Conservation (phyloP, 176 grass and related monocot species). For the Puya raimondii region DNA sequence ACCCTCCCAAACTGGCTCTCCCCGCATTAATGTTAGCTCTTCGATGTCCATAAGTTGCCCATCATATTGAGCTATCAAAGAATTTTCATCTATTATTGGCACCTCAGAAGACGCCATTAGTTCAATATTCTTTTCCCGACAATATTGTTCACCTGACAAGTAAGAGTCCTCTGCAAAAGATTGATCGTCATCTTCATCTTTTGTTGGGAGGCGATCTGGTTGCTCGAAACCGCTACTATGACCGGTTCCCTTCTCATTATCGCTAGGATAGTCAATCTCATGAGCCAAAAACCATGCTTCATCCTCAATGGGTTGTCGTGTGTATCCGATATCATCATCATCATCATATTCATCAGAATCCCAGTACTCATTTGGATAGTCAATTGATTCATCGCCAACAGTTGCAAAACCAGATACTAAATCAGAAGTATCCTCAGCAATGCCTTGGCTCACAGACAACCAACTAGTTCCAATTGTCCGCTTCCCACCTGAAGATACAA, state of each 20-base stretch:
- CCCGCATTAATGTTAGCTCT: conserved; percentile 92
- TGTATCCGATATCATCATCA: conserved; percentile 94
- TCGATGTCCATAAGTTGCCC: conserved; percentile 80
- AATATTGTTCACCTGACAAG: conserved; percentile 78
- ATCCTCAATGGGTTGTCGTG: conserved; percentile 91
- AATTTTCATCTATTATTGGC: conserved; percentile 44
- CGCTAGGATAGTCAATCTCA: conserved; percentile 96
- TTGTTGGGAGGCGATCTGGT: conserved; percentile 48
- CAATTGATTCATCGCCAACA: conserved; percentile 69
- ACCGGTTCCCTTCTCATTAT: conserved; percentile 76
- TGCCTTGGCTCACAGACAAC: conserved; percentile 94
- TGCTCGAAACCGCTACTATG: conserved; percentile 38
- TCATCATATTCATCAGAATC: conserved; percentile 96
- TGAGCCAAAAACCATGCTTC: conserved; percentile 97
- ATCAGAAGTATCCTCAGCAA: conserved; percentile 86
- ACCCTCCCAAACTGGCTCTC: conserved; percentile 74
- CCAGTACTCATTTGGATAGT: conserved; percentile 97
- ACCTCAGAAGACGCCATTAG: conserved; percentile 32
- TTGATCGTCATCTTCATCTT: conserved; percentile 76
- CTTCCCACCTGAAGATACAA: conserved; percentile 54
- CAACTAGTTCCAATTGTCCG: conserved; percentile 64
- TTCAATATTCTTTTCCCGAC: conserved; percentile 44
- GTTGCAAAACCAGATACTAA: conserved; percentile 79
- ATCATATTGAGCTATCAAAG: conserved; percentile 79
- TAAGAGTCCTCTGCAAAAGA: conserved; percentile 90